Evolutionary conservation across 495 filamentous ascomycete genomes (phyloP).

Genomic region (Neurospora africana): DNA sequence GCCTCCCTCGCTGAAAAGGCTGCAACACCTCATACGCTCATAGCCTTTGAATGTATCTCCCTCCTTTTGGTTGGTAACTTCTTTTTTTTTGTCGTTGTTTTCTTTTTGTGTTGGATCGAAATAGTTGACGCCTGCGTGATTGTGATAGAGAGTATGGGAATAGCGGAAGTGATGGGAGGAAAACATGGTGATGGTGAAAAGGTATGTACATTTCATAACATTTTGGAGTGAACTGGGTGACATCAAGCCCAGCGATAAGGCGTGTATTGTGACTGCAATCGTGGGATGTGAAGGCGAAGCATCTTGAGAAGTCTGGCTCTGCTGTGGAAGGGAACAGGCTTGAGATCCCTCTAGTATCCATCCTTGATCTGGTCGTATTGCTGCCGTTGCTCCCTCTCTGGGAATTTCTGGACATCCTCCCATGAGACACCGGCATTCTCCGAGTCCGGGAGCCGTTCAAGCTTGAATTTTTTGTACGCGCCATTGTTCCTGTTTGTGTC

Average conservation of each 20-base stretch:
- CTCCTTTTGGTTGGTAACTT: background rate
- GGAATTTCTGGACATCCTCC: background rate
- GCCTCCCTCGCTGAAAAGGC: background rate
- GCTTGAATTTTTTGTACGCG: slow-evolving; percentile 33
- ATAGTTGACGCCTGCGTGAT: background rate
- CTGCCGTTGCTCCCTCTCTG: background rate
- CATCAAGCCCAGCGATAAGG: background rate
- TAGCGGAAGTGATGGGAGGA: background rate
- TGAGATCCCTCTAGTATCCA: slow-evolving; percentile 1
- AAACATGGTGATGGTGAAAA: background rate
- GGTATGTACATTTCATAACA: background rate
- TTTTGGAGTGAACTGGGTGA: background rate
- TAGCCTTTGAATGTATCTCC: background rate
- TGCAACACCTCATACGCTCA: background rate
- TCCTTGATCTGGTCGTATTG: background rate
- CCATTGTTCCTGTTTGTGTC: slow-evolving; percentile 13
- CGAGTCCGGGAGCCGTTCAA: slow-evolving; percentile 26
- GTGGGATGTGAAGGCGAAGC: background rate
- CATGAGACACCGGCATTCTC: background rate
- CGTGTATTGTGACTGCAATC: background rate
- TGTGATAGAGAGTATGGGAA: background rate
- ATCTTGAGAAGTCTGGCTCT: background rate
- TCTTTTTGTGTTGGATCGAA: background rate
- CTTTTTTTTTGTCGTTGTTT: background rate
- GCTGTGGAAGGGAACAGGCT: background rate